These are phyloP conservation scores for Alisma plantagoaquatica DNA, from an alignment of 106 monocot genomes.

Conservation along the genomic window DNA sequence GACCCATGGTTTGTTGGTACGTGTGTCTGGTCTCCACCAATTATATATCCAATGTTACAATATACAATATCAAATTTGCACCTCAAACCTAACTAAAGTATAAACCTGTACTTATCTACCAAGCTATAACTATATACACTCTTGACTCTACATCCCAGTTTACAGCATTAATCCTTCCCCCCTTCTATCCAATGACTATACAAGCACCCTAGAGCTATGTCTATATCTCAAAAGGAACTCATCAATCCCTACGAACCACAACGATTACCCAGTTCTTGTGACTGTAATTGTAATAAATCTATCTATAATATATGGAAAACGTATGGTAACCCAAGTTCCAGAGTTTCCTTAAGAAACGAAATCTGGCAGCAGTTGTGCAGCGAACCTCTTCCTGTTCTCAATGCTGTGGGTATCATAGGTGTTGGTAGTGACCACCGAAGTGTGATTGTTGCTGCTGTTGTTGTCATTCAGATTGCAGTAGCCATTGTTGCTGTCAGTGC, in stretches of 20 bases:
- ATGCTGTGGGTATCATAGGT: slow-evolving; percentile 48
- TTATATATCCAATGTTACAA: too few species aligned
- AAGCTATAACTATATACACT: too few species aligned
- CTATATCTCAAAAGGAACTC: not conserved
- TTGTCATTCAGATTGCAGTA: not conserved
- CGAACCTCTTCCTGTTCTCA: slow-evolving; percentile 71
- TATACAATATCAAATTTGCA: too few species aligned
- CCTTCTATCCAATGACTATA: slow-evolving; percentile 7
- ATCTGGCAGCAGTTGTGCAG: slow-evolving; percentile 50
- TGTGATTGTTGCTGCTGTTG: slow-evolving; percentile 8
- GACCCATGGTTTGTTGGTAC: too few species aligned
- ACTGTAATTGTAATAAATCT: not conserved
- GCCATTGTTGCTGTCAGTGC: slow-evolving; percentile 11
- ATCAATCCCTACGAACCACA: not conserved
- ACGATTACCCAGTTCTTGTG: not conserved
- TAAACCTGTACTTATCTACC: too few species aligned
- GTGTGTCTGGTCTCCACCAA: too few species aligned
- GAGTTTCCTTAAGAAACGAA: slow-evolving; percentile 34
- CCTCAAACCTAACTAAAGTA: too few species aligned
- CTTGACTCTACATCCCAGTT: too few species aligned
- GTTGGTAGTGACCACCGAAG: too few species aligned
- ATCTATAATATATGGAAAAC: not conserved
- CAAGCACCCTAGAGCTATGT: slow-evolving; percentile 14
- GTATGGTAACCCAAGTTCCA: not conserved
- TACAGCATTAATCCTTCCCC: not conserved